Percentiles rank a stretch among this genome's conserved stretches.
These are phyloP conservation scores for Cymbidium sinense DNA, from an alignment of 106 monocot species.

Conservation along the genomic window DNA sequence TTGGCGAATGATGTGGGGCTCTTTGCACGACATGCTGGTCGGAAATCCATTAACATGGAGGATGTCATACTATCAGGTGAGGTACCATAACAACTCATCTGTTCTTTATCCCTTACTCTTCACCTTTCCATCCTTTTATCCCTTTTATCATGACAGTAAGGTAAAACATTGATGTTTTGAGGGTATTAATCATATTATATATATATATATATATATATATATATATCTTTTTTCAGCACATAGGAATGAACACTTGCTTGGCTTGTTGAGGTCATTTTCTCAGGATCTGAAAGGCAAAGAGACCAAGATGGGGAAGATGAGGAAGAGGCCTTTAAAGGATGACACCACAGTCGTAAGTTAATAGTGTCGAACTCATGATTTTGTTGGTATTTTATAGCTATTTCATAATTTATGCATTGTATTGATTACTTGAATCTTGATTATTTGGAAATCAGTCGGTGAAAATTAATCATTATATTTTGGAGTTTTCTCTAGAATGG, in stretches of 20 bases:
- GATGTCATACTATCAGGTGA: slow-evolving; percentile 81
- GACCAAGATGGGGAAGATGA: slow-evolving; percentile 61
- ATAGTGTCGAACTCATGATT: neutral
- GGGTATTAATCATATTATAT: neutral
- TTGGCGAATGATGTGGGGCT: slow-evolving; percentile 72
- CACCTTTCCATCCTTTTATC: neutral
- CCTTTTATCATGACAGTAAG: neutral
- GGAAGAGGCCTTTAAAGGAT: slow-evolving; percentile 54
- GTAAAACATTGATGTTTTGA: neutral
- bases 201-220: neutral
- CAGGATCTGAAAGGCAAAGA: slow-evolving; percentile 76
- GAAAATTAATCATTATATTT: neutral
- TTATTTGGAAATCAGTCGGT: neutral
- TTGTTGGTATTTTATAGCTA: neutral
- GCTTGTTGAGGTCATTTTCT: slow-evolving; percentile 54
- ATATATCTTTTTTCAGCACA: slow-evolving; percentile 44
- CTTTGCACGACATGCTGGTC: slow-evolving; percentile 83
- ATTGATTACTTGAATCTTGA: neutral
- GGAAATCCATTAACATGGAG: slow-evolving; percentile 80
- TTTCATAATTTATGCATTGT: neutral
- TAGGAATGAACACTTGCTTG: slow-evolving; percentile 60
- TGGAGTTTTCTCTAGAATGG: neutral
- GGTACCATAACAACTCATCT: neutral
- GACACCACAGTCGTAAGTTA: slow-evolving; percentile 10
- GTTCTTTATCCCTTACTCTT: neutral